Conservation (phyloP, 352 stramenopile genomes). For the Globisporangium rhizosaccharum region DNA sequence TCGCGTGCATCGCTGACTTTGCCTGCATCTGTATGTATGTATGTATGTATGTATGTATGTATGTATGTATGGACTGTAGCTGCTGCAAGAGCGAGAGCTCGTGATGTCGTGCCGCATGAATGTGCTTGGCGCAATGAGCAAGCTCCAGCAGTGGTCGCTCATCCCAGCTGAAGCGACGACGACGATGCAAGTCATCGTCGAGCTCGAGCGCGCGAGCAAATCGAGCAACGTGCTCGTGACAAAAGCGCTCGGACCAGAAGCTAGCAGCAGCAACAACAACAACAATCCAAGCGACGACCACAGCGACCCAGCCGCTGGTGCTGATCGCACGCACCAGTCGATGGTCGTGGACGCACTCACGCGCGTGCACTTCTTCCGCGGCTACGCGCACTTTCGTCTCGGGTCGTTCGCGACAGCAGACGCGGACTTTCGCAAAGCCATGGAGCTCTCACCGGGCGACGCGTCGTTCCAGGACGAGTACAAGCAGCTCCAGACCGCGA, state of each 20-base stretch:
- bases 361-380: slow-evolving; percentile 57
- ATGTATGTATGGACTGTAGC: slow-evolving; percentile 17
- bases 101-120: slow-evolving; percentile 75
- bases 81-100: slow-evolving; percentile 41
- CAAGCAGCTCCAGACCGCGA: slow-evolving; percentile 35
- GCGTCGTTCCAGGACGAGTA: slow-evolving; percentile 46
- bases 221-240: neutral
- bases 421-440: slow-evolving; percentile 42
- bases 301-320: neutral
- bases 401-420: slow-evolving; percentile 32
- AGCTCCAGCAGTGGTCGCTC: slow-evolving; percentile 45
- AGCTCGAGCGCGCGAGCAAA: slow-evolving; percentile 30
- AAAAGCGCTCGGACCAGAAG: neutral
- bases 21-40: slow-evolving; percentile 9
- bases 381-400: slow-evolving; percentile 46
- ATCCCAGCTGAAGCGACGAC: slow-evolving; percentile 39
- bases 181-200: slow-evolving; percentile 41
- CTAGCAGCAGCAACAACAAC: slow-evolving; percentile 12
- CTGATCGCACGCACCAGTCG: neutral
- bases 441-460: slow-evolving; percentile 47
- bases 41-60: too few species aligned
- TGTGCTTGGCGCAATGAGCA: slow-evolving; percentile 46
- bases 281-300: slow-evolving; percentile 3
- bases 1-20: neutral
- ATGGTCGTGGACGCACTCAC: slow-evolving; percentile 22